Percentiles rank a stretch among this genome's conserved stretches.
Conservation (phyloP, 1,284 basidiomycete genomes). For the Lentinus polychrous region DNA sequence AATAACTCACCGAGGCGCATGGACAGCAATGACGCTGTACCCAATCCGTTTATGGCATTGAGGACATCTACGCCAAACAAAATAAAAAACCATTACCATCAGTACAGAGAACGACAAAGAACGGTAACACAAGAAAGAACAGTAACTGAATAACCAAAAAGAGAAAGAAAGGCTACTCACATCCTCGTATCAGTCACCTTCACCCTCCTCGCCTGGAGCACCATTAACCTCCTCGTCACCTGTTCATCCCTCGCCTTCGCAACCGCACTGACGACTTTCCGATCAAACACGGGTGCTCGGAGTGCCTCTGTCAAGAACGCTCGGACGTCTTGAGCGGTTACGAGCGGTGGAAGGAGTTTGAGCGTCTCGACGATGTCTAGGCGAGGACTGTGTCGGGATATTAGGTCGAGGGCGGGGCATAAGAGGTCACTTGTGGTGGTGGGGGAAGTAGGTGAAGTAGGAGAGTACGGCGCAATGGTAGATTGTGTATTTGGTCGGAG, state of each 20-base stretch:
- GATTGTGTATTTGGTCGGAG: constrained; percentile 49
- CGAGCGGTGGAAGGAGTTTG: constrained; percentile 81
- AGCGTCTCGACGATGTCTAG: constrained; percentile 79
- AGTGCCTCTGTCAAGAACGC: constrained; percentile 76
- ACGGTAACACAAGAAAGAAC: no score
- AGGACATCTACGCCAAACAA: constrained; percentile 62
- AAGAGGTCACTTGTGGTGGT: constrained; percentile 51
- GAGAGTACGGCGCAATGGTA: neutral
- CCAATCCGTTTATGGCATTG: constrained; percentile 95
- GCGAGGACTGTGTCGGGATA: constrained; percentile 76
- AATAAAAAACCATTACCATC: neutral
- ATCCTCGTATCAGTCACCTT: constrained; percentile 88
- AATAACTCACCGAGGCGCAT: constrained; percentile 63
- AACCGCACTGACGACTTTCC: constrained; percentile 60
- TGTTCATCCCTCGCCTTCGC: constrained; percentile 68
- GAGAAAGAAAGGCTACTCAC: constrained; percentile 37
- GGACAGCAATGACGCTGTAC: constrained; percentile 91
- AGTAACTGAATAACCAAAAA: no score
- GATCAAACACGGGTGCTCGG: constrained; percentile 61
- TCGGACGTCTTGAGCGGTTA: constrained; percentile 74
- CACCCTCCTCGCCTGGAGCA: constrained; percentile 76
- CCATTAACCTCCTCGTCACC: constrained; percentile 65
- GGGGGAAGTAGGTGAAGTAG: constrained; percentile 13
- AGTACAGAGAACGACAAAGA: no score
- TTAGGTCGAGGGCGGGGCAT: constrained; percentile 75